A percentile compares a stretch with the other conserved stretches of the same genome.
phyloP scores from a whole-genome alignment of 805 yeast genomes.

The Vanderwaltozyma yarrowii region DNA sequence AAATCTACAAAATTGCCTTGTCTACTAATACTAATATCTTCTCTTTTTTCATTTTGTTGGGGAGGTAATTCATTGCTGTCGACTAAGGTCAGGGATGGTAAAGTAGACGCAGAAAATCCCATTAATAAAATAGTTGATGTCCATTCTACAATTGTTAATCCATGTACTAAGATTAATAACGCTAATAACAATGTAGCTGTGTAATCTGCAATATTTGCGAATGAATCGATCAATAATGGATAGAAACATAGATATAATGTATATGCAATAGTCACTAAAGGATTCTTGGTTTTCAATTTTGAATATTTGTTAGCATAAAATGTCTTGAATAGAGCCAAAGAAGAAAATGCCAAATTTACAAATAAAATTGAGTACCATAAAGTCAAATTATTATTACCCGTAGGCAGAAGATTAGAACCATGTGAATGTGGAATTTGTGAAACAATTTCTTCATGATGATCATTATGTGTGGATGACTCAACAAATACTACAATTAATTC shows the following conservation, averaged over 20 bases:
- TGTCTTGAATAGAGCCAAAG: constrained; percentile 16
- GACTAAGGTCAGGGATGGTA: constrained; percentile 16
- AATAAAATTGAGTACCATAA: constrained; percentile 21
- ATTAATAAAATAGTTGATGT: constrained; percentile 25
- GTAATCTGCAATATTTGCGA: constrained; percentile 21
- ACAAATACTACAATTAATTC: constrained; percentile 42
- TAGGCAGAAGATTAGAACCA: constrained; percentile 8
- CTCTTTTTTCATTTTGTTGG: too few species aligned
- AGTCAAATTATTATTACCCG: constrained; percentile 6
- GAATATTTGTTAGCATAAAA: constrained; percentile 22
- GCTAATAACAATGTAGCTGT: constrained; percentile 22
- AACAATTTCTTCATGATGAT: constrained; percentile 25
- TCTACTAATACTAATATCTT: background rate
- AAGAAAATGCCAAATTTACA: constrained; percentile 15
- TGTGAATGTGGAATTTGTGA: constrained; percentile 28
- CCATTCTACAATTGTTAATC: constrained; percentile 27
- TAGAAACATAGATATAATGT: constrained; percentile 19
- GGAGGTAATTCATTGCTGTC: constrained; percentile 8
- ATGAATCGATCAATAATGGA: constrained; percentile 15
- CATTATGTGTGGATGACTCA: constrained; percentile 14
- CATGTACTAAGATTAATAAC: constrained; percentile 23
- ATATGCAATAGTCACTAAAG: constrained; percentile 24
- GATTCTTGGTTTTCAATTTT: constrained; percentile 26
- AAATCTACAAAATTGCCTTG: background rate
- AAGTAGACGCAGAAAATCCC: constrained; percentile 26